Evolutionary conservation across 257 asterid species (phyloP).

Genomic region (Ligustrum vulgare): DNA sequence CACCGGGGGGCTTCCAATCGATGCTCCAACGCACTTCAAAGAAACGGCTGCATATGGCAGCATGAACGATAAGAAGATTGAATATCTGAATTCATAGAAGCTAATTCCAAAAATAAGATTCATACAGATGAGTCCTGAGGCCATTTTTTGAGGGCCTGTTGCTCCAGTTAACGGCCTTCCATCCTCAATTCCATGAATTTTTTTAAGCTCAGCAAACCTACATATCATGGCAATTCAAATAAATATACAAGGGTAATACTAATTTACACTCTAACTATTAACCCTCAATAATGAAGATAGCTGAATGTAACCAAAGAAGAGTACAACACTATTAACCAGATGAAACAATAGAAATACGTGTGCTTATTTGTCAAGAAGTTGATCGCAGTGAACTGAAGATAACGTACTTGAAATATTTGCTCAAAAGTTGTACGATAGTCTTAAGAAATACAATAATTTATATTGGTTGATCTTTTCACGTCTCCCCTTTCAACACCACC

Average conservation of each 20-base stretch:
- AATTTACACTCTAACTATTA: neutral
- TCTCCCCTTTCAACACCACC: neutral
- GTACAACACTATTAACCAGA: neutral
- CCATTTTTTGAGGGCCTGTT: constrained; percentile 84
- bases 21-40: constrained; percentile 87
- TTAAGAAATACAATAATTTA: neutral
- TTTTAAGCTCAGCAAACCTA: constrained; percentile 83
- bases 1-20: constrained; percentile 72
- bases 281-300: neutral
- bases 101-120: constrained; percentile 17
- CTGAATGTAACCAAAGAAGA: neutral
- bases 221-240: constrained; percentile 14
- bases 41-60: constrained; percentile 56
- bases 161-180: constrained; percentile 58
- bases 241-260: neutral
- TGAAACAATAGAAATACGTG: neutral
- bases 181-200: constrained; percentile 74
- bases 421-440: neutral
- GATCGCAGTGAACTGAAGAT: neutral
- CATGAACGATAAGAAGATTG: constrained; percentile 10
- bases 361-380: neutral
- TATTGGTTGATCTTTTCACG: neutral
- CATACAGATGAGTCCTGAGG: constrained; percentile 88
- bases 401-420: neutral
- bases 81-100: constrained; percentile 4